Evolutionary conservation across 305 asterid species (phyloP), one percentile per base, ranked within the genome.

Genomic region (Nicotiana rustica): DNA sequence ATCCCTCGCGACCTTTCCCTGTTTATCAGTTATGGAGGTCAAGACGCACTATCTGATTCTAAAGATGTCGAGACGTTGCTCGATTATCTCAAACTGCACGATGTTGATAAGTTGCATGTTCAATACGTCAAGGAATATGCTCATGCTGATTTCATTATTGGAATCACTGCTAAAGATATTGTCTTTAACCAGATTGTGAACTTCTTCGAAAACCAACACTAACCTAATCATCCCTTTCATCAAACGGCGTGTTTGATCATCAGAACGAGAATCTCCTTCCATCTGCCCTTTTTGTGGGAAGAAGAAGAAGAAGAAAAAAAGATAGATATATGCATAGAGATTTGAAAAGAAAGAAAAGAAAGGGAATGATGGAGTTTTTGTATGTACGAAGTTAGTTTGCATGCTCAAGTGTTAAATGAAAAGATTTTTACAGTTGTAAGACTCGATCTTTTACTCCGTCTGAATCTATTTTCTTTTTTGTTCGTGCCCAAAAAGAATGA

Each of bases 61-160:
- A 87, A 71, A 76, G 99, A 95, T 80, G 97, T 95, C 4, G 62
- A 84, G 15, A 82, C 82, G 3, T 80, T 95, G 87, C 90, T 92
- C 2, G 91, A 92, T 59, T 66, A 68, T 80, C 92, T 95, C 38
- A 90, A 89, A 18, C 10, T 79, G 5, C 97, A 95, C 49, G 93
- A 92, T 17, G 86, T 81, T 0, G 92, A 81, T 36, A 93, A 92
- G 88, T 85, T 95, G 38, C 89, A 90, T 3, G 95, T 92, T 67
- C 97, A 93, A 83, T 93, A 86, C 57, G 79, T 95, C 67, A 80
- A 92, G 77, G 83, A 89, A 9, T 95, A 67, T 82, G 98, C 95
- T 10, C 99, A 93, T 87, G 97, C 92, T 0, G 98, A 95, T 62
- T 95, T 93, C 85, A 90, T 95, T 7, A 86, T 92, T 87, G 97